Conservation (phyloP, 2,329 filamentous ascomycete species). For the Pseudogymnoascus sp. region DNA sequence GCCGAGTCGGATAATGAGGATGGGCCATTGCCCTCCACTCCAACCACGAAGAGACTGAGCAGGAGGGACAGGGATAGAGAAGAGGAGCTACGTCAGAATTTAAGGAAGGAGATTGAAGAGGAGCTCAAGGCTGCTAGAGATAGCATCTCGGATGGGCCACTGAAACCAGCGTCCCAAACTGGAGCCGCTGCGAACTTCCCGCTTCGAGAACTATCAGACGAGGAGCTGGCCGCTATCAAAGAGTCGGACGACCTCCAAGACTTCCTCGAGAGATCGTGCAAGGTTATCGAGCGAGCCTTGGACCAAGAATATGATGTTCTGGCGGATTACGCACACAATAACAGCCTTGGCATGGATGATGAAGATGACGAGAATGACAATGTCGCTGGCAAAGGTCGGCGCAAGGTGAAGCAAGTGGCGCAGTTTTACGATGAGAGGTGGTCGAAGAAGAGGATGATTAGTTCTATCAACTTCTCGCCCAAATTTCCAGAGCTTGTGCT, state of each 20-base stretch:
- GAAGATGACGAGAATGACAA: slow-evolving; percentile 74
- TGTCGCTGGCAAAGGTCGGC: slow-evolving; percentile 61
- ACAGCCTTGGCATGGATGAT: slow-evolving; percentile 64
- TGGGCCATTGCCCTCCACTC: slow-evolving; percentile 46
- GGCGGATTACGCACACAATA: slow-evolving; percentile 84
- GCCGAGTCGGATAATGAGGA: slow-evolving; percentile 57
- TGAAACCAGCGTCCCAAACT: slow-evolving; percentile 41
- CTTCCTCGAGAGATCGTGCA: slow-evolving; percentile 91
- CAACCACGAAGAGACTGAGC: slow-evolving; percentile 64
- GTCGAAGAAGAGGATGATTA: slow-evolving; percentile 97
- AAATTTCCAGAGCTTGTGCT: slow-evolving; percentile 92
- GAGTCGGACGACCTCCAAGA: slow-evolving; percentile 90
- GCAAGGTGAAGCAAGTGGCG: slow-evolving; percentile 76
- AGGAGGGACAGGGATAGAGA: slow-evolving; percentile 75
- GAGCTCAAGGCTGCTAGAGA: slow-evolving; percentile 72
- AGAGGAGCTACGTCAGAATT: slow-evolving; percentile 78
- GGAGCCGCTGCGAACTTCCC: slow-evolving; percentile 57
- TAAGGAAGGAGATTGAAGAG: slow-evolving; percentile 86
- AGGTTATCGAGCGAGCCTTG: slow-evolving; percentile 91
- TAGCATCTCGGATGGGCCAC: slow-evolving; percentile 45
- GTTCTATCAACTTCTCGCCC: slow-evolving; percentile 87
- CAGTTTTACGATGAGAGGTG: slow-evolving; percentile 94
- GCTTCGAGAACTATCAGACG: slow-evolving; percentile 68
- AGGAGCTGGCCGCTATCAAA: slow-evolving; percentile 85
- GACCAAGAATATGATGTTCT: slow-evolving; percentile 96